A percentile compares a stretch with the other conserved stretches of the same genome.
These are phyloP conservation scores for Trichophyton simii DNA, from an alignment of 2,329 filamentous ascomycete genomes.

Conservation along the genomic window DNA sequence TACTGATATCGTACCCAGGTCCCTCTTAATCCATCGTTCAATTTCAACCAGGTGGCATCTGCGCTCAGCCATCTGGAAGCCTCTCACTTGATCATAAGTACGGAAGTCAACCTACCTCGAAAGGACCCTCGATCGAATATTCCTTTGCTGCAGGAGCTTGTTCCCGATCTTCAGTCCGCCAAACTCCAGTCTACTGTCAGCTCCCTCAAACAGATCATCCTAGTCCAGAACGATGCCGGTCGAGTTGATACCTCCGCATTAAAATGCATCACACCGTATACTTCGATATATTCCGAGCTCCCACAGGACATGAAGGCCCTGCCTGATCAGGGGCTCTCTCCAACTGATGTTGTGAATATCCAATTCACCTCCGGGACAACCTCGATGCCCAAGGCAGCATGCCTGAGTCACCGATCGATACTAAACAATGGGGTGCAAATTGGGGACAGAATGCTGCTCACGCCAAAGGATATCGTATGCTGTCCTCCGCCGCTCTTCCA, in stretches of 20 bases:
- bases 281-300: slow-evolving; percentile 34
- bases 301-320: slow-evolving; percentile 32
- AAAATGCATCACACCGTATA: slow-evolving; percentile 36
- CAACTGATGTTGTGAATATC: slow-evolving; percentile 74
- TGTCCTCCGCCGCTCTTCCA: slow-evolving; percentile 47
- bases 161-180: slow-evolving; percentile 35
- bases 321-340: slow-evolving; percentile 37
- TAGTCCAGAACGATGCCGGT: slow-evolving; percentile 63
- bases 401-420: slow-evolving; percentile 71
- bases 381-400: slow-evolving; percentile 78
- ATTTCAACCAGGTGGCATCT: slow-evolving; percentile 60
- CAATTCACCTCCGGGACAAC: slow-evolving; percentile 98
- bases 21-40: slow-evolving; percentile 88
- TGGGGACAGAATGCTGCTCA: slow-evolving; percentile 71
- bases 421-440: slow-evolving; percentile 86
- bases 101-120: slow-evolving; percentile 69
- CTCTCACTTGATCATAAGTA: slow-evolving; percentile 66
- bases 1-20: slow-evolving; percentile 36
- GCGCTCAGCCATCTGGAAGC: slow-evolving; percentile 65
- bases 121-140: slow-evolving; percentile 50
- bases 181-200: slow-evolving; percentile 51
- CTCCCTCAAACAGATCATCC: slow-evolving; percentile 55
- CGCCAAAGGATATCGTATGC: slow-evolving; percentile 54
- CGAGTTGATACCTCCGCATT: slow-evolving; percentile 37
- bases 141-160: slow-evolving; percentile 43